Evolutionary conservation across 2,329 filamentous ascomycete species (phyloP), one percentile per base, ranked within the genome.

Genomic region (Colletotrichum lupini): DNA sequence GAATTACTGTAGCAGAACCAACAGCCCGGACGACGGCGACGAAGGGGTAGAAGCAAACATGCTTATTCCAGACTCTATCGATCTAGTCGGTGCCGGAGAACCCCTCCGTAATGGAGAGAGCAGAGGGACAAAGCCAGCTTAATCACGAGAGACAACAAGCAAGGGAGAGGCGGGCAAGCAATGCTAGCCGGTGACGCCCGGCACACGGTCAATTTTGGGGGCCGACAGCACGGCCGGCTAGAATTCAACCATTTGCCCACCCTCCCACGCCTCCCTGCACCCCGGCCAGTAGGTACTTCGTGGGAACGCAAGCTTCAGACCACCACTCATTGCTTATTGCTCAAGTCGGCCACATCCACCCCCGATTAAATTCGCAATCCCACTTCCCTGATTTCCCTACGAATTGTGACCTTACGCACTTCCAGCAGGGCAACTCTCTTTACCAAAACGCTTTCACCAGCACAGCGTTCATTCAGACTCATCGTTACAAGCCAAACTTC

Each of bases 281-380:
- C 68, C 63, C 32, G 62, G 30, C 62, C 49, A 57, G n/a, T 9
- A 30, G 30, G 30, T 52, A 28, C 63, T 68, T 72, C 72, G 72
- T 67, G 72, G 68, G 58, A 74, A 74, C 61, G 72, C 49, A 58
- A 72, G 72, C 68, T 72, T 68, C 49, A 35, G 67, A 68, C 72
- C 57, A 72, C 62, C 46, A n/a, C 42, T 68, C 68, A 56, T 72
- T 74, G 72, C 72, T 72, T 74, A 74, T 72, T 74, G 63, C 68
- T 72, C 28, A 52, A 28, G 32, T 55, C 52, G 68, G 62, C 62
- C 26, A 67, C 57, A 57, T 68, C 62, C 57, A 59, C 63, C 62
- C 66, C 57, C 52, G 49, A 63, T 67, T 37, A 55, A 57, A 60
- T 72, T 63, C 49, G 58, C 56, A 63, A 52, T 58, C 68, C 32